Base-by-base conservation (phyloP, 257 asterid genomes). In the Gentiana dahurica region DNA sequence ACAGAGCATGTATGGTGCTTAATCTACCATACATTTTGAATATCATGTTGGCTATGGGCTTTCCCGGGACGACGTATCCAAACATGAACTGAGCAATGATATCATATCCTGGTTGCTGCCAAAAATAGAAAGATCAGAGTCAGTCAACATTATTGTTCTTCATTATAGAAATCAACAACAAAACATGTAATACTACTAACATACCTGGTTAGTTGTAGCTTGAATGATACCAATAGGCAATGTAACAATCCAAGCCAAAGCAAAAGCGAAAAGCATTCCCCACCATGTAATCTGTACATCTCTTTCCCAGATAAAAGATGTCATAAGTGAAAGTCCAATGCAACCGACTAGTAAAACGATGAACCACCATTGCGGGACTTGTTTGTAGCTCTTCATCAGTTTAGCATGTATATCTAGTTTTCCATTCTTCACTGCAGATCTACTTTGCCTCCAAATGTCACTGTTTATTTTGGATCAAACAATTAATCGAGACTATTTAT, bases 71-170 rank as follows among this genome's bases (percentile, higher is more conserved):
- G 56, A 90, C 50, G 50, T 81, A 90, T 4, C 97, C 97, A 3
- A 86, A 78, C 34, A 87, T 86, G 84, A 86, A 86, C 79, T 90
- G 96, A 0, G 96, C 96, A 0, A 89, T 86, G 41, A 89, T 84
- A 76, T 89, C 97, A 41, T 86, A 86, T 65, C 97, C 97, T 3
- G 95, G 95, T 89, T 89, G 97, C 97, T 89, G 93, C 75, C 66
- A 8, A 58, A 57, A 0, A 48, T 24, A 1, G 4, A 58, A 6
- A 12, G 4, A 33, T n/a, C 24, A 65, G 45, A n/a, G 0, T 7
- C 34, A 53, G 10, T 35, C n/a, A 51, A 8, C 37, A 48, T 57
- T 8, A 51, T 34, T 34, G 45, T 34, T 15, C 10, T 41, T 41
- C 46, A 5, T 41, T 41, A 2, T 5, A 7, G 46, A 10, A 7